Base-by-base conservation (phyloP, 2,329 filamentous ascomycete species). In the Alternaria triticina region DNA sequence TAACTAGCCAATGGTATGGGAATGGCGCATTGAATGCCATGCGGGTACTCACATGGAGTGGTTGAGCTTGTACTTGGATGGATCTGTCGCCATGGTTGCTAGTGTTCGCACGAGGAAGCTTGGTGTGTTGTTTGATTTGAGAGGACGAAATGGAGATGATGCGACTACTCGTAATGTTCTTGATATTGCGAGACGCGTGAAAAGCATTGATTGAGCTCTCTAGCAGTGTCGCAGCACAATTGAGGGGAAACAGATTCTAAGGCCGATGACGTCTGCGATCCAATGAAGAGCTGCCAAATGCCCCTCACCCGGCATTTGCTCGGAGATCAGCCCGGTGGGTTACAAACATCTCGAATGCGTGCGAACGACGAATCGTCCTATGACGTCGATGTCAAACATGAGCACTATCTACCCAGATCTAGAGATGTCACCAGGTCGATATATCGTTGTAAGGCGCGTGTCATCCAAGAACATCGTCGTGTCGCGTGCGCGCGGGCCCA, bases 21-120 rank as follows among this genome's bases (percentile, higher is more conserved):
- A n/a, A 17, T 51, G 47, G 12, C 20, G 36, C 51, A 55, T 23
- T 23, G 43, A 61, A 44, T 56, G 59, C 51, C 58, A 63, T 68
- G 61, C 36, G 33, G 66, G 61, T 75, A 68, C 77, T 65, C 65
- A 80, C 80, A 84, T 87, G 74, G 83, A 83, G 82, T 88, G 88
- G 77, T 90, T 89, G 61, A 89, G 83, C 81, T 89, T 90, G 82
- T 90, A 91, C 71, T 84, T 88, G 66, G 83, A 83, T 28, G 87
- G 83, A 75, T 90, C 85, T 57, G 88, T 88, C 54, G 82, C 70
- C 81, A 85, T 84, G 75, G 82, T 86, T 81, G 84, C 82, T 70
- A 81, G 74, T 43, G 73, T 60, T 68, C 74, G 69, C 20, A 64
- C 28, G 3, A 69, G 56, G 27, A 12, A 62, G 47, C 56, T 67